Base-by-base conservation (phyloP, 345 rosid species). In the Crucihimalaya himalaica region DNA sequence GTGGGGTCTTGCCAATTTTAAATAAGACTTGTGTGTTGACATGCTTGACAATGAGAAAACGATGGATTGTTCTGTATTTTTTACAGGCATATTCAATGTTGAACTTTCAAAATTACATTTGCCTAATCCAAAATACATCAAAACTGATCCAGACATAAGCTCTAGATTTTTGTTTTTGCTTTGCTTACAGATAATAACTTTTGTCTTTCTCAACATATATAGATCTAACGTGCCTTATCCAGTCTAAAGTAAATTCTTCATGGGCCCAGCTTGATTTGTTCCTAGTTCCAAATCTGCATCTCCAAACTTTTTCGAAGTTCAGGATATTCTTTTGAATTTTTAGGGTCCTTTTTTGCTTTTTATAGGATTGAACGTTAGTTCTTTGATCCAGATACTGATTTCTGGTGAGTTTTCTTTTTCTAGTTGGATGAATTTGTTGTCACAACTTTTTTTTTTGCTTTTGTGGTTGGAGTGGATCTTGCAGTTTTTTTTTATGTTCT, bases 1-100 rank as follows among this genome's bases (percentile, higher is more conserved):
- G 80, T 73, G 84, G 82, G 88, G 85, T 75, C 80, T 75, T 14
- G 29, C 70, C 75, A 25, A 31, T 51, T 71, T 47, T 63, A 52
- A 50, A 68, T 35, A 53, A 29, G 25, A 56, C 32, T 67, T 71
- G 55, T 71, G 55, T 56, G 57, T 63, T 64, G 31, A 62, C 51
- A 76, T 69, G 64, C 70, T 76, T 70, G 80, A 77, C 67, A 63
- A 29, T 71, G 63, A 71, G 72, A 77, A 76, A 71, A 70, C 56
- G 76, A 77, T 77, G 67, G 75, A 42, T 47, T 60, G 34, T 70
- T 66, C 70, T 28, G 25, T n/a, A 74, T 5, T 43, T 64, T 72
- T 72, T 60, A 75, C 74, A 11, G 52, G 80, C 80, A 74, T 85
- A 67, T 68, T 78, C 78, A 74, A 35, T 71, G 57, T 29, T 64